Conservation (phyloP, 2,329 filamentous ascomycete genomes). For the Bipolaris cookei region DNA sequence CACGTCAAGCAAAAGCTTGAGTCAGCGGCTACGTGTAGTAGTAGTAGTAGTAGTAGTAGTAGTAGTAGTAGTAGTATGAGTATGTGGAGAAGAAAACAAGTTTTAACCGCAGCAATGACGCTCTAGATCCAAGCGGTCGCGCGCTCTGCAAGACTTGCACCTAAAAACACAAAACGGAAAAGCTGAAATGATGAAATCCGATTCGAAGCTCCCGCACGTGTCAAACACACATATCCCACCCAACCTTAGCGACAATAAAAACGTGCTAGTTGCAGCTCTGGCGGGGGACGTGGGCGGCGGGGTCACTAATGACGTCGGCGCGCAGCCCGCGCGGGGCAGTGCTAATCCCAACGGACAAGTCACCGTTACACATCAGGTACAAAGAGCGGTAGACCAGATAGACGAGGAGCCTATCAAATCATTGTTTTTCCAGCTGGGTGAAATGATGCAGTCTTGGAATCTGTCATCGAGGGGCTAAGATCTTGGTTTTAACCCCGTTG, state of each 20-base stretch:
- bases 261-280: constrained; percentile 5
- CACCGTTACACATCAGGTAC: constrained; percentile 17
- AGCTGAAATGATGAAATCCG: neutral
- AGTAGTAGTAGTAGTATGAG: too few species aligned
- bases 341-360: neutral
- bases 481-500: constrained; percentile 11
- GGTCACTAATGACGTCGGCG: constrained; percentile 19
- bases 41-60: too few species aligned
- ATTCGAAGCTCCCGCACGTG: constrained; percentile 4
- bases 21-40: neutral
- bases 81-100: neutral
- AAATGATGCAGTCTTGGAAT: constrained; percentile 7
- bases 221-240: constrained; percentile 2
- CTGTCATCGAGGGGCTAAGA: constrained; percentile 7
- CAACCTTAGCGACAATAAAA: constrained; percentile 1
- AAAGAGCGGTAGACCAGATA: constrained; percentile 8
- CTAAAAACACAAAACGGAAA: neutral
- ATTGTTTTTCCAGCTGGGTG: neutral
- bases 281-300: neutral
- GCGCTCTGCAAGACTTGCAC: too few species aligned
- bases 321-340: constrained; percentile 10
- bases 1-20: neutral
- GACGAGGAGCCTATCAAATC: neutral
- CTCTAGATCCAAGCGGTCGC: neutral
- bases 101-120: neutral